Percentiles rank a stretch among this genome's conserved stretches.
Evolutionary conservation across 306 rosid species (phyloP).

Genomic region (Pueraria montana): DNA sequence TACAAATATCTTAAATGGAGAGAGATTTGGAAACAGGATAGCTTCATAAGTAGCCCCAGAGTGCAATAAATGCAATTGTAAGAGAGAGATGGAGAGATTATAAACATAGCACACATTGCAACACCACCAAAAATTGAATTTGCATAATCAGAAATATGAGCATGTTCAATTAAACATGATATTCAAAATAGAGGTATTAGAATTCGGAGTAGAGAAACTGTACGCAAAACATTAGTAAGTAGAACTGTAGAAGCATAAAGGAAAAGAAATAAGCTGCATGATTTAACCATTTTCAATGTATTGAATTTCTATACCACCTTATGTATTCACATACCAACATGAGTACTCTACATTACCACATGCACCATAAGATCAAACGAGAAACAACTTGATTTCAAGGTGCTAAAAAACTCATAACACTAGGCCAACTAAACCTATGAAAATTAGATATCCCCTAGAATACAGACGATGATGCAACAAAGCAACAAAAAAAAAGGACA

Average conservation of each 20-base stretch:
- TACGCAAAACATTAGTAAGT: not conserved
- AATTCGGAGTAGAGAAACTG: conserved; percentile 32
- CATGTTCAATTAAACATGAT: conserved; percentile 22
- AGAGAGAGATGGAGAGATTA: not conserved
- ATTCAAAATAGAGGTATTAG: not conserved
- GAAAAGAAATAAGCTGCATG: conserved; percentile 39
- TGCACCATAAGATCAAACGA: conserved; percentile 69
- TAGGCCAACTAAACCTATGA: conserved; percentile 69
- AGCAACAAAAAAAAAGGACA: conserved; percentile 46
- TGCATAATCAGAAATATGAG: not conserved
- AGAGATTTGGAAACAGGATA: not conserved
- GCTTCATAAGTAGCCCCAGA: not conserved
- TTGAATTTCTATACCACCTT: conserved; percentile 90
- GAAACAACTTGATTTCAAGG: conserved; percentile 65
- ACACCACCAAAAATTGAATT: conserved; percentile 20
- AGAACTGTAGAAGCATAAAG: conserved; percentile 3
- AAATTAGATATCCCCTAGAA: conserved; percentile 61
- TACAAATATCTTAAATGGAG: not conserved
- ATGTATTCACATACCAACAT: conserved; percentile 89
- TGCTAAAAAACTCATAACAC: conserved; percentile 64
- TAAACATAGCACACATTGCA: conserved; percentile 13
- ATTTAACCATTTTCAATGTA: conserved; percentile 66
- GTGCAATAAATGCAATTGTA: not conserved
- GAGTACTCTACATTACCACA: conserved; percentile 75
- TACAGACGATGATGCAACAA: conserved; percentile 58